Base-by-base conservation (phyloP, 192 early-diverging fungal species). In the Backusella psychrophila region DNA sequence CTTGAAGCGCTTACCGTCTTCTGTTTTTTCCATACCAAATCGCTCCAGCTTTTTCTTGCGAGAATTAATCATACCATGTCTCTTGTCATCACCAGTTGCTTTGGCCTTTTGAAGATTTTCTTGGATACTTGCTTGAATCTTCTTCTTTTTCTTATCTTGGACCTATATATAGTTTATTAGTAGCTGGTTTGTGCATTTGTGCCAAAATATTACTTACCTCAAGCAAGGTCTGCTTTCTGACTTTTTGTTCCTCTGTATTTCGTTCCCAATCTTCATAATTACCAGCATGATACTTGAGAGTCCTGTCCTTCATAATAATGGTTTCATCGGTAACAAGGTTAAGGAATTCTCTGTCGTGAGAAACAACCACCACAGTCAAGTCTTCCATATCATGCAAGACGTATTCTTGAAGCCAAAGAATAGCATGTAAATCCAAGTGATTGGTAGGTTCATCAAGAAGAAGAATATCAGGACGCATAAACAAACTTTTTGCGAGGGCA, bases 371-470 rank as follows among this genome's bases (percentile, higher is more conserved):
- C 41, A 98, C 82, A 35, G 88, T 87, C 75, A 89, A 84, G 21
- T 82, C 85, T 1, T 73, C 74, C 23, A 91, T 78, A 15, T 82
- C 78, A 23, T 88, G 78, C 15, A 94, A 82, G 6, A 93, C 81
- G 65, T 98, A 96, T 31, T 88, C 83, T 71, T 95, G 92, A 6
- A 98, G 87, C 96, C 96, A 98, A n/a, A 95, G 81, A 42, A 94
- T 95, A n/a, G 95, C 93, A 4, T 92, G 91, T 41, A 98, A 81
- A 77, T 98, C 96, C 78, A 98, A 85, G 79, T 95, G 93, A 79
- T 95, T 94, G 71, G 91, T 98, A 74, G 95, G 96, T 85, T 98
- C 96, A 69, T 94, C 93, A 31, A 94, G 83, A 41, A 97, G 85
- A 23, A 98, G 86, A 42, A 97, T 81, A 79, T 95, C 91, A 1